Evolutionary conservation across 2,329 filamentous ascomycete genomes (phyloP), one percentile per base, ranked within the genome.

Genomic region (Hymenoscyphus albidus): DNA sequence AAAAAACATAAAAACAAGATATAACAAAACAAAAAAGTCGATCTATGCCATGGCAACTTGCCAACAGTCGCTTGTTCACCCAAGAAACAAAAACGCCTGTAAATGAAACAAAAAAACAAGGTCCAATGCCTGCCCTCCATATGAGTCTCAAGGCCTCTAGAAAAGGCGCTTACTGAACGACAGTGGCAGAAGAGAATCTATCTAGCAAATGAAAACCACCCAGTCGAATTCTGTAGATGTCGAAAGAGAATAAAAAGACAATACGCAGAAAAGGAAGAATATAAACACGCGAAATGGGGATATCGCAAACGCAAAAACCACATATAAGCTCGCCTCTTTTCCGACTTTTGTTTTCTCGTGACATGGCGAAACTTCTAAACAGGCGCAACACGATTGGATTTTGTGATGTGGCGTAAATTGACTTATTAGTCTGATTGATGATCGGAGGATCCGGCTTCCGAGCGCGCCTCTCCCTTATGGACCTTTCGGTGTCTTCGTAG

Each of bases 401-500:
- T 61, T 9, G 42, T 56, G n/a, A 1, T 51, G n/a, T n/a, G 42
- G n/a, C 44, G 42, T 9, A 38, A 35, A 22, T 7, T 38, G 22
- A 39, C 62, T 67, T 54, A 72, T 59, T 74, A 86, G 65, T 87
- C 85, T 1, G 85, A 88, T 63, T 87, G 73, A 64, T 75, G 74
- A 51, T 86, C 85, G 71, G 88, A 85, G 5, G 85, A 88, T 35
- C 85, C 86, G 32, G 85, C 82, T 69, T 88, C 86, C 2, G 86
- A 88, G 58, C 80, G 83, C 10, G 82, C 78, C 59, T 92, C 89
- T 72, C 89, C 88, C 79, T 93, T 95, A 83, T 99, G 95, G 58
- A 98, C 94, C 80, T 98, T 98, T 76, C 92, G 90, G 80, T 99
- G 95, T 73, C 95, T 86, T 69, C 95, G 88, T 63, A 98, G 82